Base-by-base conservation (phyloP, 129 eudicot genomes). In the Chrysanthemum seticuspe region DNA sequence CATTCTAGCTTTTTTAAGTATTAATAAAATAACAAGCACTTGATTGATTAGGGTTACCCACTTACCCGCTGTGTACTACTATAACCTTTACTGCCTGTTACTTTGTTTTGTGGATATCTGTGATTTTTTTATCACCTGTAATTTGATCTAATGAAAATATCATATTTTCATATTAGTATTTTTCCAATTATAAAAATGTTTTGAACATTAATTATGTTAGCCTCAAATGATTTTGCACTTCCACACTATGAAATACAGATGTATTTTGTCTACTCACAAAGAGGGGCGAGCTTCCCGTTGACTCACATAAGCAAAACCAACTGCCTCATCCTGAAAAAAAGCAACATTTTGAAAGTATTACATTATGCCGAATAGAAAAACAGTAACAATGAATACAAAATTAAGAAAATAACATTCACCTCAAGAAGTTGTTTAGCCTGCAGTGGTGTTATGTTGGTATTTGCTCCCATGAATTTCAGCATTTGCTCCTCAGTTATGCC, bases 401-500 rank as follows among this genome's bases (percentile, higher is more conserved):
- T 49, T 81, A 47, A 59, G 57, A 15, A 23, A 76, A 61, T 40
- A 54, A 60, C 13, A 76, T 16, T 16, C 65, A 91, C 99, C 99
- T 95, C 99, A 79, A 95, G 96, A 80, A 95, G 91, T 65, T 18
- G 65, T 85, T 95, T 95, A 44, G 99, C 99, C 71, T 91, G 99
- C 82, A 83, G 62, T 25, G 94, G 87, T 18, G 91, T 75, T 74
- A 95, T 71, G 59, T 74, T 83, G 12, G 88, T 88, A 74, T 95
- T 88, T 62, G 97, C 99, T 64, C 99, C 99, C 97, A 95, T 90
- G 85, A 79, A 91, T 75, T 86, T 89, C 83, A 95, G 78, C 99
- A 95, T 95, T 83, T 95, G 99, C 77, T 95, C 99, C 82, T 95
- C 99, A 27, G 96, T 95, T 81, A 95, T 83, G 76, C 99, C 99